These are phyloP conservation scores for Colletotrichum endophyticum DNA, from an alignment of 2,329 filamentous ascomycete genomes.

Conservation along the genomic window DNA sequence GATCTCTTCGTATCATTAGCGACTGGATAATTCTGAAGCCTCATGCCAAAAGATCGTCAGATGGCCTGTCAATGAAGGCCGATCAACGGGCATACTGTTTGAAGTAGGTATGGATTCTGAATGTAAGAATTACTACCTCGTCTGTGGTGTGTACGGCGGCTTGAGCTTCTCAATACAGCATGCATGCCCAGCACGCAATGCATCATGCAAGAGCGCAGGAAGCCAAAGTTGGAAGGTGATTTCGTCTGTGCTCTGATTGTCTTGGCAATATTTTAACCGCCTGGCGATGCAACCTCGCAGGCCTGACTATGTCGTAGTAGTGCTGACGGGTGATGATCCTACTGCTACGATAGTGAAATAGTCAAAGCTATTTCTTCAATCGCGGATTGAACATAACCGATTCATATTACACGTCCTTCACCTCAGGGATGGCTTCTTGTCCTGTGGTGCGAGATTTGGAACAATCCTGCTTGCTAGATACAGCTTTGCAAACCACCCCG, in stretches of 20 bases:
- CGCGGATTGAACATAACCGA: accelerated
- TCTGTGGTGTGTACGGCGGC: neutral
- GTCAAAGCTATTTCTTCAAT: neutral
- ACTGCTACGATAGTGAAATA: neutral
- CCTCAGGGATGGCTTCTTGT: neutral
- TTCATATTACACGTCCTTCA: neutral
- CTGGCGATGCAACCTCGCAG: neutral
- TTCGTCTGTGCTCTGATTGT: neutral
- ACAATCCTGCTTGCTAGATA: neutral
- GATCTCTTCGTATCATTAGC: neutral
- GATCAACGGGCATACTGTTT: neutral
- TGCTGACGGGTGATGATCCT: neutral
- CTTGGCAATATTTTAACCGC: neutral
- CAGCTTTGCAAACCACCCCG: neutral
- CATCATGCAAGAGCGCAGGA: neutral
- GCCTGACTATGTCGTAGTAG: neutral
- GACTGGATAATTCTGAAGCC: neutral
- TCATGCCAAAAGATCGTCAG: neutral
- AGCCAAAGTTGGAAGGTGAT: neutral
- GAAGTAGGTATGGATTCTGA: neutral
- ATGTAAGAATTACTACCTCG: neutral
- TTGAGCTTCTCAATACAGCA: neutral
- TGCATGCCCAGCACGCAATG: neutral
- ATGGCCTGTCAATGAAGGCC: neutral
- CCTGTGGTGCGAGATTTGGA: neutral